These are phyloP conservation scores for Dendrothele bispora DNA, from an alignment of 768 basidiomycete genomes.

Conservation along the genomic window DNA sequence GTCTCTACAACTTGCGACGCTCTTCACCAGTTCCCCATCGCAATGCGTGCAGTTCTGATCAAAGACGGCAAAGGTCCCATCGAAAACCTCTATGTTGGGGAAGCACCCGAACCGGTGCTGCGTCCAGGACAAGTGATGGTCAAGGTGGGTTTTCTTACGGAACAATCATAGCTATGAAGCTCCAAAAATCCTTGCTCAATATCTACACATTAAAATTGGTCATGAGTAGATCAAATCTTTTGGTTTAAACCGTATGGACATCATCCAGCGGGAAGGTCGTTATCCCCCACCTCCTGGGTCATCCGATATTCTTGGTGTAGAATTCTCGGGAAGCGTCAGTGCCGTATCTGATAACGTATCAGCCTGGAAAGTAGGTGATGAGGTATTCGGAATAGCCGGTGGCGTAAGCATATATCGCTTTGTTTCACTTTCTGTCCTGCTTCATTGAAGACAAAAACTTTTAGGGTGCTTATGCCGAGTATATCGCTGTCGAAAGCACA, in stretches of 20 bases:
- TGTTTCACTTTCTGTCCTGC: slow-evolving; percentile 3
- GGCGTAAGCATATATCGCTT: slow-evolving; percentile 57
- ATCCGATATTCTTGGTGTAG: slow-evolving; percentile 79
- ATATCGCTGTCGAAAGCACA: slow-evolving; percentile 63
- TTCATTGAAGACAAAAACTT: neutral
- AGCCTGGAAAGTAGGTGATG: slow-evolving; percentile 62
- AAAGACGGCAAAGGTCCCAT: slow-evolving; percentile 73
- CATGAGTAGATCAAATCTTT: slow-evolving; percentile 80
- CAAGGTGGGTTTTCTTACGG: slow-evolving; percentile 49
- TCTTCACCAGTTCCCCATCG: slow-evolving; percentile 15
- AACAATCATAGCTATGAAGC: neutral
- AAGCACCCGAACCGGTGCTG: slow-evolving; percentile 61
- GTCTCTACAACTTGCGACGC: no score
- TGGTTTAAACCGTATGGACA: slow-evolving; percentile 89
- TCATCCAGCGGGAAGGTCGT: slow-evolving; percentile 65
- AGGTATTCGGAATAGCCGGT: slow-evolving; percentile 76
- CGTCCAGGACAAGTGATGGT: slow-evolving; percentile 69
- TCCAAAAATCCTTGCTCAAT: neutral
- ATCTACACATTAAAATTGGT: no score
- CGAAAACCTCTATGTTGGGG: slow-evolving; percentile 79
- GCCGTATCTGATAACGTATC: slow-evolving; percentile 51
- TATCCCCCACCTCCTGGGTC: slow-evolving; percentile 81
- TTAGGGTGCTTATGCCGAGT: slow-evolving; percentile 92
- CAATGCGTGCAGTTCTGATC: slow-evolving; percentile 80
- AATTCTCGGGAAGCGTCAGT: slow-evolving; percentile 73